Evolutionary conservation across 1,284 basidiomycete genomes (phyloP), one percentile per base, ranked within the genome.

Genomic region (Cutaneotrichosporon dermatis): DNA sequence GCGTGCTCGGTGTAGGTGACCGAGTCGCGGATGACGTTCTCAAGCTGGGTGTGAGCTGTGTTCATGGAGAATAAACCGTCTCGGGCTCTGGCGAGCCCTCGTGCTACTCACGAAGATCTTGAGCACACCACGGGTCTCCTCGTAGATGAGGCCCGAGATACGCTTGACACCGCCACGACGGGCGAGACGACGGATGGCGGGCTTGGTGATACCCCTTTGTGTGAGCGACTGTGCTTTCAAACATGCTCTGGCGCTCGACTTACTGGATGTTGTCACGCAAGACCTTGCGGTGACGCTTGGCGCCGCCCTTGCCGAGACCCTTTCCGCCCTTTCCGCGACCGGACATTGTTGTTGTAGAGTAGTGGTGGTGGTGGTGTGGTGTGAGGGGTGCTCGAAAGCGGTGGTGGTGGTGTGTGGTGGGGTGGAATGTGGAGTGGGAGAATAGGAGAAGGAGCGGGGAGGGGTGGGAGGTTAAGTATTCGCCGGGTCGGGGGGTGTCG

Each of bases 121-220:
- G 73, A 91, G 82, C 49, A 89, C 87, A 80, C 88, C 85, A 69
- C 92, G 89, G 61, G 90, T 92, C 85, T 93, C 91, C 79, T 93
- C 90, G 80, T 93, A 93, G 80, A 93, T 91, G 68, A 91, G 84
- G 75, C 89, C 89, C 58, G 90, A 91, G 78, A 92, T 91, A 88
- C 89, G 89, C 83, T 93, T 92, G 75, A 92, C 90, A 87, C 90
- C 90, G 76, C 92, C 92, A 84, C 91, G 88, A 78, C 92, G 90
- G 46, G 92, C 92, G 66, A 95, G 88, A 82, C 91, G 89, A 71
- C 92, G 89, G 78, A 94, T 92, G 68, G 90, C 90, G 69, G 89
- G 89, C 83, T 92, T 92, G 72, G 89, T 92, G 76, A 92, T 89
- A 82, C 81, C 80, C 71, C 72, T 73, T 52, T 10, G 0, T 35